Evolutionary conservation across 164 flowering plant species (phyloP).

Genomic region (Kalanchoe fedtschenkoi): DNA sequence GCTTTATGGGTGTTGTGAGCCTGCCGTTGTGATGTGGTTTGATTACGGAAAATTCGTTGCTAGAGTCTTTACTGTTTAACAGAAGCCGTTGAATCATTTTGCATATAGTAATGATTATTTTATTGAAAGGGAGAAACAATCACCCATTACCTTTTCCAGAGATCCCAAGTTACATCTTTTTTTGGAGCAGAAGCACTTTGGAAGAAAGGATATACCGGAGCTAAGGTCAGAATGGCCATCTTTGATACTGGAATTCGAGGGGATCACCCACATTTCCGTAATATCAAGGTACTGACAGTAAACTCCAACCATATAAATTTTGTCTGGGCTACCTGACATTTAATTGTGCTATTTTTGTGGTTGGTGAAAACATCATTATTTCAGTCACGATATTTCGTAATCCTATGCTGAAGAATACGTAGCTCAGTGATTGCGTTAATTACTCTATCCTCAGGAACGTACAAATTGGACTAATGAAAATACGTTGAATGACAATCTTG

Average conservation of each 20-base stretch:
- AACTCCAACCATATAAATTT: no score
- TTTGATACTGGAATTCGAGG: conserved; percentile 97
- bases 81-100: not conserved
- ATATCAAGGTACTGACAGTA: conserved; percentile 59
- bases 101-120: not conserved
- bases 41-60: not conserved
- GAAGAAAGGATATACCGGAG: conserved; percentile 81
- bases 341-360: not conserved
- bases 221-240: conserved; percentile 94
- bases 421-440: not conserved
- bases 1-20: not conserved
- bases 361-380: not conserved
- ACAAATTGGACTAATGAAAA: conserved; percentile 97
- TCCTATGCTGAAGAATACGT: not conserved
- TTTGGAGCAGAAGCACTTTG: conserved; percentile 91
- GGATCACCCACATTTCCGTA: conserved; percentile 93
- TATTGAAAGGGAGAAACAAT: not conserved
- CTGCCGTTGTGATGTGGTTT: not conserved
- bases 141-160: conserved; percentile 31
- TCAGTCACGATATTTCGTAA: not conserved
- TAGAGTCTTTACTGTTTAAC: not conserved
- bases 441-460: conserved; percentile 53
- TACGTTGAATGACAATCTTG: conserved; percentile 95
- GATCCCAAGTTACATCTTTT: conserved; percentile 87
- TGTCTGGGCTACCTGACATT: no score